Percentiles rank a stretch among this genome's conserved stretches.
phyloP scores from a whole-genome alignment of 495 filamentous ascomycete genomes.

The Talaromyces stipitatus region DNA sequence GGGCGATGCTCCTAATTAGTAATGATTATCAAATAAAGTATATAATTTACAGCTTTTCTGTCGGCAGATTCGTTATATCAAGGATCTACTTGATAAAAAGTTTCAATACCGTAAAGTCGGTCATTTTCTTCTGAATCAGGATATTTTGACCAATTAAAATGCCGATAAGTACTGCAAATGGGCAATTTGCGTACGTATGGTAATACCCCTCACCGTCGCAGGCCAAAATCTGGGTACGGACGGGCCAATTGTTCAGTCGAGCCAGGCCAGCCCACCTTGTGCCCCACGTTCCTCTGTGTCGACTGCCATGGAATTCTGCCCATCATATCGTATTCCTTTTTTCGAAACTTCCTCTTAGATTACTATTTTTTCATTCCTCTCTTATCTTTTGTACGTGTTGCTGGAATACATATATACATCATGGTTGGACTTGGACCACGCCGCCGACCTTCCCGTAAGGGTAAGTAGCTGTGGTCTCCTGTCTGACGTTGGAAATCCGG shows the following conservation, averaged over 20 bases:
- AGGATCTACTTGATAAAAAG: too few species aligned
- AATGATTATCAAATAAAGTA: too few species aligned
- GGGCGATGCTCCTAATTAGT: too few species aligned
- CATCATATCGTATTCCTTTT: background rate
- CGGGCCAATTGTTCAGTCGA: background rate
- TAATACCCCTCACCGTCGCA: background rate
- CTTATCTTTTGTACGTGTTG: background rate
- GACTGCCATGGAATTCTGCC: background rate
- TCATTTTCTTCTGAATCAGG: too few species aligned
- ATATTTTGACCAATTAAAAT: too few species aligned
- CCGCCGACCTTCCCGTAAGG: slow-evolving; percentile 67
- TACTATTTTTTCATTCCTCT: slow-evolving; percentile 3
- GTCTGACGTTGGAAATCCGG: slow-evolving; percentile 10
- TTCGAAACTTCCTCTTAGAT: too few species aligned
- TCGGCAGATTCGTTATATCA: too few species aligned
- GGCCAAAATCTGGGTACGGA: background rate
- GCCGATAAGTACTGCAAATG: background rate
- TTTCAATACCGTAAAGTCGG: too few species aligned
- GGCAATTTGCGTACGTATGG: background rate
- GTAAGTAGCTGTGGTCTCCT: slow-evolving; percentile 38
- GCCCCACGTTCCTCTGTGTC: background rate
- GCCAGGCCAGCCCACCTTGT: background rate
- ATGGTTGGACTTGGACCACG: slow-evolving; percentile 74
- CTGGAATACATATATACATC: slow-evolving; percentile 21
- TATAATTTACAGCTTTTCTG: too few species aligned